Percentiles rank a stretch among this genome's conserved stretches.
These are phyloP conservation scores for Leccinum boreale DNA, from an alignment of 768 basidiomycete genomes.

Conservation along the genomic window DNA sequence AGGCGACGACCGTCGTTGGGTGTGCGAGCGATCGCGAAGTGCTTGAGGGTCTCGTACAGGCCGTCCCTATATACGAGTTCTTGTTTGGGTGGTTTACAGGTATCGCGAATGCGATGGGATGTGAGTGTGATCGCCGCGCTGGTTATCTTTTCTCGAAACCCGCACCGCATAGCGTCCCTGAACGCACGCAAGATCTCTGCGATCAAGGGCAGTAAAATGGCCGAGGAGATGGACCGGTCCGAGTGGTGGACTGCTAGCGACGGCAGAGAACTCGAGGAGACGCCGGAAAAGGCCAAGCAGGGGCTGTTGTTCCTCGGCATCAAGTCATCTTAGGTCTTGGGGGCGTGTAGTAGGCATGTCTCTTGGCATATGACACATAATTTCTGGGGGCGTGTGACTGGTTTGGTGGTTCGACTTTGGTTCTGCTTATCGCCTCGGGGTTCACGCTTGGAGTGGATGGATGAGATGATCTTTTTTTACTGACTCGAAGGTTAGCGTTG, in stretches of 20 bases:
- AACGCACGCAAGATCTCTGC: slow-evolving; percentile 60
- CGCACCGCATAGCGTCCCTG: slow-evolving; percentile 26
- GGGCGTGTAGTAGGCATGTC: too few species aligned
- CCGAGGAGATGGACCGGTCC: slow-evolving; percentile 52
- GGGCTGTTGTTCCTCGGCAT: slow-evolving; percentile 82
- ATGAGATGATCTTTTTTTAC: not conserved
- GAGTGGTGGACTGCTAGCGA: slow-evolving; percentile 75
- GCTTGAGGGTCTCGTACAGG: slow-evolving; percentile 59
- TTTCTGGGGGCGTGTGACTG: not conserved
- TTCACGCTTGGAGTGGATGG: too few species aligned
- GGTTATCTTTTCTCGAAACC: slow-evolving; percentile 50
- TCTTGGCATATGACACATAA: too few species aligned
- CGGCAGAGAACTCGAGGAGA: slow-evolving; percentile 28
- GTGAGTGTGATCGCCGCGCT: slow-evolving; percentile 71
- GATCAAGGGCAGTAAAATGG: slow-evolving; percentile 51
- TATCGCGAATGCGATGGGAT: slow-evolving; percentile 74
- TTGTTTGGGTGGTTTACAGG: slow-evolving; percentile 80
- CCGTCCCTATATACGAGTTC: slow-evolving; percentile 69
- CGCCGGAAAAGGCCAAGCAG: slow-evolving; percentile 57
- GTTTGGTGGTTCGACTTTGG: not conserved
- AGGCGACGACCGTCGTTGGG: slow-evolving; percentile 73
- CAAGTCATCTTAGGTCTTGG: slow-evolving; percentile 22
- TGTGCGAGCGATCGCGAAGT: slow-evolving; percentile 81
- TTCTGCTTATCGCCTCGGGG: too few species aligned
- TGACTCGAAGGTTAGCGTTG: not conserved